Base-by-base conservation (phyloP, 306 rosid species). In the Trifolium fragiferum region DNA sequence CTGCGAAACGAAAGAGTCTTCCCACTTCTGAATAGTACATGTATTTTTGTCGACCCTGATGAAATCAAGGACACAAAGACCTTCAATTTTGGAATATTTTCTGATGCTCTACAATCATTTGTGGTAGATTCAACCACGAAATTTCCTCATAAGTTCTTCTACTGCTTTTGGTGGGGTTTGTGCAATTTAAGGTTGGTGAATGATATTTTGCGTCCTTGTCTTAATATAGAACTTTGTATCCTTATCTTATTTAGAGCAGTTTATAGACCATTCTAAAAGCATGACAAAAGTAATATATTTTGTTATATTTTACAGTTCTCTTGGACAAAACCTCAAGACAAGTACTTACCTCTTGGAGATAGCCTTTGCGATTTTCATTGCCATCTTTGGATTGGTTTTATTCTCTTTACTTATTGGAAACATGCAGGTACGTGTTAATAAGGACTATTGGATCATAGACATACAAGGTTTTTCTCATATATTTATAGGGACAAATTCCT, bases 91-190 rank as follows among this genome's bases (percentile, higher is more conserved):
- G 98, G 98, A 50, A 93, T 93, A 15, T 93, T n/a, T 67, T 32
- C 12, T 2, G 93, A 87, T 47, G 97, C 93, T 84, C 75, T 89
- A 37, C 33, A 27, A 67, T 89, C 88, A 35, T 33, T 44, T 27
- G 85, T 90, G 44, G 78, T 85, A 33, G 78, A 83, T 53, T 71
- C 82, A 20, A 44, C 33, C 2, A 55, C 49, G 1, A 55, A 76
- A 83, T 91, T 89, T 77, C 82, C 80, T 19, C 50, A 43, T 40
- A 93, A 93, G 81, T 80, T 93, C 58, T 86, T 82, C 43, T 91
- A 88, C 85, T 91, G 96, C 86, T 93, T 93, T 70, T 91, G 98
- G 94, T 93, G 98, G 98, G 98, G 96, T 65, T 81, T 93, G 74
- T 89, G 94, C 59, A 79, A 73, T 84, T 84, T 94, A 38, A 83